phyloP scores from a whole-genome alignment of 2,329 filamentous ascomycete species.

The Alternaria sp. region DNA sequence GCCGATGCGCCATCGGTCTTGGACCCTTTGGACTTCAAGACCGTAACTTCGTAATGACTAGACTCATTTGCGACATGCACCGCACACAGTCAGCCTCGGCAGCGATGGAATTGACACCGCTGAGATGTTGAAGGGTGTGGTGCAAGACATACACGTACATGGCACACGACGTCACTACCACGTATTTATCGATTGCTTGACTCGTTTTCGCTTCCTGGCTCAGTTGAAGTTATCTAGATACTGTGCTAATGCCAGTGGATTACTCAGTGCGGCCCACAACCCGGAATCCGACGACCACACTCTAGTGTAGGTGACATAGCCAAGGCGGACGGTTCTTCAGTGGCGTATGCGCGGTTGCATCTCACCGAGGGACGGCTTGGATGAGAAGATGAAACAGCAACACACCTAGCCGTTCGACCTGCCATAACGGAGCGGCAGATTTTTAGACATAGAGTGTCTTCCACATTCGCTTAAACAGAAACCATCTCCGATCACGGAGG shows the following conservation, averaged over 20 bases:
- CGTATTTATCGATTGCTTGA: not conserved
- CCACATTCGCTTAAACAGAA: not conserved
- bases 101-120: not conserved
- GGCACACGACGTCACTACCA: not conserved
- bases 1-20: constrained; percentile 4
- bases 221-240: not conserved
- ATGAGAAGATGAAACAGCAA: constrained; percentile 2
- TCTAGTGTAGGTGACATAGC: not conserved
- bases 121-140: not conserved
- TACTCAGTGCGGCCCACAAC: not conserved
- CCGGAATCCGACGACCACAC: constrained; percentile 1
- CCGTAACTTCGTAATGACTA: not conserved
- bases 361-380: constrained; percentile 11
- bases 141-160: not conserved
- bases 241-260: not conserved
- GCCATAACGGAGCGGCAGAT: not conserved
- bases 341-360: constrained; percentile 4
- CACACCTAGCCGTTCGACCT: not conserved
- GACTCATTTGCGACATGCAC: not conserved
- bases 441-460: not conserved
- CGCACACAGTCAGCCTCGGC: not conserved
- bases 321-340: not conserved
- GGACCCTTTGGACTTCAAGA: not conserved
- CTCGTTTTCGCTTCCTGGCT: not conserved
- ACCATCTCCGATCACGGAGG: not conserved